These are phyloP conservation scores for Exophiala sp. DNA, from an alignment of 2,329 filamentous ascomycete species.

Conservation along the genomic window DNA sequence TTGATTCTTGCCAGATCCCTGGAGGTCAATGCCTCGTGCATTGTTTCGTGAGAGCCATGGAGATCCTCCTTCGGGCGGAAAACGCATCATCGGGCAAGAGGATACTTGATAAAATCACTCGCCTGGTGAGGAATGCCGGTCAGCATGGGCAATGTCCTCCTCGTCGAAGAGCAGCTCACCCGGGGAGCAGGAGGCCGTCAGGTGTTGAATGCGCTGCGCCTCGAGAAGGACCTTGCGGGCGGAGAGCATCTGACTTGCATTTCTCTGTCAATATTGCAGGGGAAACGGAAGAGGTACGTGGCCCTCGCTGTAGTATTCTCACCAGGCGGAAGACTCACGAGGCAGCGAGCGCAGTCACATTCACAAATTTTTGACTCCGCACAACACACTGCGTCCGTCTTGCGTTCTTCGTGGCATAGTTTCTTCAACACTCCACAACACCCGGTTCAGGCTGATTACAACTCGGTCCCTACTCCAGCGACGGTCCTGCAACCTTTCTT, in stretches of 20 bases:
- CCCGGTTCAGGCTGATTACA: background rate
- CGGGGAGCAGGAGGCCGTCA: background rate
- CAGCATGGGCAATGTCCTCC: background rate
- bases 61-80: background rate
- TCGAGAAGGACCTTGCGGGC: background rate
- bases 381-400: background rate
- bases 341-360: background rate
- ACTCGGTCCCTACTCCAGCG: background rate
- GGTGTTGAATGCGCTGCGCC: background rate
- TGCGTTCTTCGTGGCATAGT: background rate
- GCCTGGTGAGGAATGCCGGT: background rate
- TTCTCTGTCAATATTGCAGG: background rate
- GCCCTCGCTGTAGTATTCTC: background rate
- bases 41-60: no score
- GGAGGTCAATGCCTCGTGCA: background rate
- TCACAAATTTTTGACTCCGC: constrained; percentile 4
- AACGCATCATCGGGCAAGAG: background rate
- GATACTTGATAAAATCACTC: background rate
- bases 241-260: background rate
- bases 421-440: background rate
- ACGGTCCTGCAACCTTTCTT: background rate
- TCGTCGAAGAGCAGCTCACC: background rate
- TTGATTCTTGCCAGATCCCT: background rate
- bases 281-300: background rate
- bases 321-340: background rate